These are phyloP conservation scores for Cytospora piceae DNA, from an alignment of 2,329 filamentous ascomycete species.

Conservation along the genomic window DNA sequence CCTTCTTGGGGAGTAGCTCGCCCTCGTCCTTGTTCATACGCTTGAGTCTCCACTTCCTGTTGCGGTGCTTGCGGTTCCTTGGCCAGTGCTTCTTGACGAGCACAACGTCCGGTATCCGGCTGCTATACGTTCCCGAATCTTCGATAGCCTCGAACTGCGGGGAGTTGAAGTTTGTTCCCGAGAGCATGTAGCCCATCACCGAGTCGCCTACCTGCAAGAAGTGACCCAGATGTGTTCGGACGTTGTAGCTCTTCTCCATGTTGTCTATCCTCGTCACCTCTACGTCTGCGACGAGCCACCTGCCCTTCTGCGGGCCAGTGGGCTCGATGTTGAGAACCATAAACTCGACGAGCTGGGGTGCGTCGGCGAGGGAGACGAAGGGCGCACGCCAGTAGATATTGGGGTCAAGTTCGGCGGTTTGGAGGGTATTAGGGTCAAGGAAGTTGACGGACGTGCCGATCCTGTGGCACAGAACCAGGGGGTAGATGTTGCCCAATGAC, in stretches of 20 bases:
- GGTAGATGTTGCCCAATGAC: conserved; percentile 83
- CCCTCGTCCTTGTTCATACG: conserved; percentile 90
- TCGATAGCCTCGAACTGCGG: conserved; percentile 82
- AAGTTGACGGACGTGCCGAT: conserved; percentile 90
- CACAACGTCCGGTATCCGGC: conserved; percentile 85
- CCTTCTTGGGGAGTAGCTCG: conserved; percentile 82
- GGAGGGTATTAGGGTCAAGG: conserved; percentile 86
- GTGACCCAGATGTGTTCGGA: conserved; percentile 84
- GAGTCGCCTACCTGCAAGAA: conserved; percentile 88
- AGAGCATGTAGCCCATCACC: conserved; percentile 90
- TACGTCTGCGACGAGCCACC: conserved; percentile 82
- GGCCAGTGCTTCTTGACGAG: conserved; percentile 97
- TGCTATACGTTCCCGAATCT: conserved; percentile 72
- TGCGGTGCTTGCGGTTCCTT: conserved; percentile 79
- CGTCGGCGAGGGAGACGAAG: conserved; percentile 81
- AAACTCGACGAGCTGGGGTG: conserved; percentile 86
- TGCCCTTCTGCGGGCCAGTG: conserved; percentile 73
- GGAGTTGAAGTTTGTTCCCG: conserved; percentile 92
- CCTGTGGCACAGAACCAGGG: conserved; percentile 82
- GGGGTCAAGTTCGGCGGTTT: conserved; percentile 83
- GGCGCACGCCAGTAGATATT: conserved; percentile 89
- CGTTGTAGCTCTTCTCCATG: conserved; percentile 86
- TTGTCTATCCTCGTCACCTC: conserved; percentile 88
- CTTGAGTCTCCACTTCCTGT: conserved; percentile 91
- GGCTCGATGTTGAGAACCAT: conserved; percentile 93